Base-by-base conservation (phyloP, 1,284 basidiomycete genomes). In the Erythrobasidium hasegawianum region DNA sequence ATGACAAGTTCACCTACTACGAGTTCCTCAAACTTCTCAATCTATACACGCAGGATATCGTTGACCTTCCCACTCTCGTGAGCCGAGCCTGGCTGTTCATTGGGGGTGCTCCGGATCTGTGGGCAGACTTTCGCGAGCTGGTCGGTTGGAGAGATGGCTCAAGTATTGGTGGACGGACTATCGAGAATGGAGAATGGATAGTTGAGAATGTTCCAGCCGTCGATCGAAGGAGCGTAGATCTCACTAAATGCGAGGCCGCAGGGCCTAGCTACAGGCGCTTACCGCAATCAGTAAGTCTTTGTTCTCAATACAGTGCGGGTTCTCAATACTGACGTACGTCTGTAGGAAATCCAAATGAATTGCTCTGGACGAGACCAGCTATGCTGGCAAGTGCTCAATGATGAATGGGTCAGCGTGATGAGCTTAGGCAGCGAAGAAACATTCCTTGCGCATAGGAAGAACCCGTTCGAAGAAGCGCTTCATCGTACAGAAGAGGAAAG, bases 401-500 rank as follows among this genome's bases (percentile, higher is more conserved):
- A 97, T 75, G 84, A 87, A 71, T 96, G 92, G 90, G 90, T 97
- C 26, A 96, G 93, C 20, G 93, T 98, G 2, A 77, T 95, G 95
- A 1, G 95, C 91, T 0, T 97, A 92, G 91, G 91, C 90, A 18
- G 87, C 88, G 97, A 95, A 68, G 96, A 97, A 74, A 90, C 90
- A 1, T 97, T 97, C 79, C 38, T 69, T 16, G 85, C 94, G 4
- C 92, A 97, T 79, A 95, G 95, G 82, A 97, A 97, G 81, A 99
- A 97, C 77, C 84, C 86, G 2, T 97, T 90, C 77, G 96, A 98
- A 78, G 94, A 97, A 75, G 90, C 90, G 0, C 82, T 98, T 64
- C 94, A 98, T 80, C 90, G 90, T 77, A 89, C 90, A 72, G 96
- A 99, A 78, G 96, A 99, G 77, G 96, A 99, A 77, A 86, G 96